Base-by-base conservation (phyloP, 768 basidiomycete genomes). In the Coprinopsis sp. region DNA sequence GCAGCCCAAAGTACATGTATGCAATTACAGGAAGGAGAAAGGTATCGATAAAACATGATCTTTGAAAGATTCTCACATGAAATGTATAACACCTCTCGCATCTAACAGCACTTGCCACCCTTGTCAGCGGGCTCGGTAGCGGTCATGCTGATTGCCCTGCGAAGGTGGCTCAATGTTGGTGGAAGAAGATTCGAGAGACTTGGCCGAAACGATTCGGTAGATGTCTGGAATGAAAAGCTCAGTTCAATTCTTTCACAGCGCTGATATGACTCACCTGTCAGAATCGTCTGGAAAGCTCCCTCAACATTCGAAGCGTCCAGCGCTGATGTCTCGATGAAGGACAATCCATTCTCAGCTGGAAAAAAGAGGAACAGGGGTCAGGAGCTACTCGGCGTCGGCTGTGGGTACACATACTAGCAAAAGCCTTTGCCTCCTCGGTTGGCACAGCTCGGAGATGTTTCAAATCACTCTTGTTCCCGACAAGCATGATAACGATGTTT, bases 271-370 rank as follows among this genome's bases (percentile, higher is more conserved):
- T 42, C 39, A 91, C 93, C 93, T 36, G 87, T 84, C 51, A 99
- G 77, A 62, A 97, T 97, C 48, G 82, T 92, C 66, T 98, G 93
- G 84, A 99, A 99, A 41, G 95, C 96, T 47, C 79, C 71, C 70
- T 98, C 95, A 68, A 99, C 94, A 71, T 97, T 96, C 41, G 92
- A 94, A 58, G 95, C 91, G 82, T 99, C 96, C 79, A 98, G 84
- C 71, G 95, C 95, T 61, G 95, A 99, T 51, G 95, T 99, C 76
- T 99, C 95, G 55, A 99, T 95, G 77, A 95, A 95, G 46, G 87
- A 90, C 56, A 97, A 68, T 18, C 83, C 84, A 60, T 94, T 92
- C 71, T 95, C 92, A 57, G 87, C 91, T 91, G 58, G 19, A 42
- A 36, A 37, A 33, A 16, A 25, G 47, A 44, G 42, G 8, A 19